Base-by-base conservation (phyloP, 2,329 filamentous ascomycete species). In the Didymella keratinophila region DNA sequence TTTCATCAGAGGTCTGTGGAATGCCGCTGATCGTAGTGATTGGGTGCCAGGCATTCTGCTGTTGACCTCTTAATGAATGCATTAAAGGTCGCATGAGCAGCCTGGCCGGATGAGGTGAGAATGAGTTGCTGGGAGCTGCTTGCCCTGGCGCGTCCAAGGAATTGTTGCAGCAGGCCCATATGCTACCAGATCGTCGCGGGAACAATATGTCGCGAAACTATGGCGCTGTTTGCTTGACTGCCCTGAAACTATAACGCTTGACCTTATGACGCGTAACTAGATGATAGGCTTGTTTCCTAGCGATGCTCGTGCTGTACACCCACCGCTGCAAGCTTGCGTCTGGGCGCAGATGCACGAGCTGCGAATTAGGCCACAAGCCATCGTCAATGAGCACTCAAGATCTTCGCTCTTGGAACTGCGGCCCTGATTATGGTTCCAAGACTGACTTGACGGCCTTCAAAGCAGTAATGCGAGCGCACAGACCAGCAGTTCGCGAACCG, bases 401-500 rank as follows among this genome's bases (percentile, higher is more conserved):
- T 49, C 54, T 58, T 67, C 63, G 66, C n/a, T 25, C 16, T 16
- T 43, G 28, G 16, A 46, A 7, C 14, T n/a, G 27, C 37, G 49
- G 23, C 23, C 27, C 32, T 37, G 34, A 39, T 5, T 14, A 14
- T 45, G 25, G 41, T 36, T 49, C 39, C 20, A 42, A 16, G 6
- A 25, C 5, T 32, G 27, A 37, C n/a, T 18, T 52, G 67, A 72
- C 70, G 70, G 68, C 64, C 56, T 64, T 51, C 63, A 65, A 61
- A 37, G 54, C 56, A 56, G 61, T 57, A 64, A 62, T 44, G 53
- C 57, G 54, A 61, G 57, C 36, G 73, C 74, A 76, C 73, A 64
- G 73, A 56, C 72, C 73, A 75, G 63, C 65, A 47, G 74, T 77
- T 76, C 71, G 57, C 68, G 56, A 43, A 56, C 69, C 63, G 67